Conservation (phyloP, 352 stramenopile species). For the Globisporangium echinulatum region DNA sequence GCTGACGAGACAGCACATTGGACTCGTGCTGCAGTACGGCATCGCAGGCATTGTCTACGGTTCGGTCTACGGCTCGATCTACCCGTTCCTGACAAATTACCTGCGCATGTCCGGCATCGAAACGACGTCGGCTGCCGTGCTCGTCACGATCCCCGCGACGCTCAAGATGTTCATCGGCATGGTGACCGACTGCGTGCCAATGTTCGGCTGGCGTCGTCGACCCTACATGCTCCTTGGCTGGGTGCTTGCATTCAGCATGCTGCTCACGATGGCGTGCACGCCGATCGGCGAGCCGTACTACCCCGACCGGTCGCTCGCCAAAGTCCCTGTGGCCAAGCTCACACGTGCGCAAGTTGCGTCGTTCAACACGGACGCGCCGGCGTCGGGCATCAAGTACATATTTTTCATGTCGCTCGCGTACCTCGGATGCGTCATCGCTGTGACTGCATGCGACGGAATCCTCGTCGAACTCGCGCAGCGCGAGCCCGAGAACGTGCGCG, state of each 20-base stretch:
- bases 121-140: slow-evolving; percentile 32
- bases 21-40: slow-evolving; percentile 37
- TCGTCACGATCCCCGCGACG: slow-evolving; percentile 33
- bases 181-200: slow-evolving; percentile 73
- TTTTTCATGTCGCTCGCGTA: slow-evolving; percentile 67
- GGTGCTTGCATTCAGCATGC: slow-evolving; percentile 29
- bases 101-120: slow-evolving; percentile 49
- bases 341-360: slow-evolving; percentile 22
- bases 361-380: slow-evolving; percentile 34
- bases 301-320: slow-evolving; percentile 16
- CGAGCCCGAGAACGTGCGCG: slow-evolving; percentile 39
- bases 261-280: slow-evolving; percentile 38
- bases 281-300: slow-evolving; percentile 49
- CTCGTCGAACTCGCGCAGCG: slow-evolving; percentile 48
- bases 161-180: slow-evolving; percentile 57
- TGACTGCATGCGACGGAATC: slow-evolving; percentile 60
- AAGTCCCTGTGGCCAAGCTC: slow-evolving; percentile 22
- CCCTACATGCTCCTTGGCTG: slow-evolving; percentile 77
- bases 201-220: slow-evolving; percentile 70
- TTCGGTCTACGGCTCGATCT: slow-evolving; percentile 27
- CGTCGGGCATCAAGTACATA: slow-evolving; percentile 42
- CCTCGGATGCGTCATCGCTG: slow-evolving; percentile 68
- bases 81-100: slow-evolving; percentile 55
- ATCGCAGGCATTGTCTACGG: slow-evolving; percentile 42
- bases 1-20: slow-evolving; percentile 32